Base-by-base conservation (phyloP, 352 stramenopile genomes). In the Globisporangium barbulae region DNA sequence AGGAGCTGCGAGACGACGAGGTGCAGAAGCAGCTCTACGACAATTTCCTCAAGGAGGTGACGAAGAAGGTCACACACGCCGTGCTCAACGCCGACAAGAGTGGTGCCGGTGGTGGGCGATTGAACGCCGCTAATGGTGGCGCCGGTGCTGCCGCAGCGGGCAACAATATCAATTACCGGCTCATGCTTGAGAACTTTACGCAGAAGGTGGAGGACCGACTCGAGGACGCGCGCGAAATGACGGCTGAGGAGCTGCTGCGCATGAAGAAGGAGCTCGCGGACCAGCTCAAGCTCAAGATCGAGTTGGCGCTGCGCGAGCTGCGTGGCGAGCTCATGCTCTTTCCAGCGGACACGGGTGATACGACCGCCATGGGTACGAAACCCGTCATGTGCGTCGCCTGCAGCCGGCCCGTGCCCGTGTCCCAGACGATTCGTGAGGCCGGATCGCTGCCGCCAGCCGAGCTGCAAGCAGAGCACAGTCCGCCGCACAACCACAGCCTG, bases 361-460 rank as follows among this genome's bases (percentile, higher is more conserved):
- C 84, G 47, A 93, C 86, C 4, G 81, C 86, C 6, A 77, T 93
- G 58, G 84, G 82, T 35, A 92, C 84, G 17, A 93, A 91, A 50
- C 82, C 83, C 0, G 76, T 90, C 28, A 92, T 94, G 82, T 93
- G 84, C 57, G 84, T 94, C 30, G 84, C 84, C 5, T 93, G 85
- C 59, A 93, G 83, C 59, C 81, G 83, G 0, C 85, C 85, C 0
- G 85, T 93, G 15, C 80, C 81, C 0, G 81, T 93, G 25, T 93
- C 81, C 9, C 41, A 45, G 1, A 41, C 78, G 39, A 69, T 93
- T 10, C 76, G 78, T 19, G 83, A 91, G 60, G 69, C 76, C 45
- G 78, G 71, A 8, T 73, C 78, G 52, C 74, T 84, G 31, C 69
- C 73, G n/a, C 74, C 78, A 4, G 60, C 64, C 19, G 81, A 89